Evolutionary conservation across 2,329 filamentous ascomycete species (phyloP).

Genomic region (Exserohilum turcica): DNA sequence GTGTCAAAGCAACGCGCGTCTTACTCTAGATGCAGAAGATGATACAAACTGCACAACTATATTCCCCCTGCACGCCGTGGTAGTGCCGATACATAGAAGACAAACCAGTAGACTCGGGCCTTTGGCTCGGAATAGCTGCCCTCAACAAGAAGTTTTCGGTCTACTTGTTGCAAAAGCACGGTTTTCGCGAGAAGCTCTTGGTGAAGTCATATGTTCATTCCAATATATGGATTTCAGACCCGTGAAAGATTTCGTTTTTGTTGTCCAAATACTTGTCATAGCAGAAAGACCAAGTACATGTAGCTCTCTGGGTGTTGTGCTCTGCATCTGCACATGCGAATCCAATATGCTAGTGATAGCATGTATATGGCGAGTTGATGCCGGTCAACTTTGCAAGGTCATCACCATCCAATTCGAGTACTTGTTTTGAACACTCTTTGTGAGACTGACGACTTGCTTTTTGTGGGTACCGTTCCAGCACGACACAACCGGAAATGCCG

Average conservation of each 20-base stretch:
- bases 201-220: slow-evolving; percentile 6
- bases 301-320: too few species aligned
- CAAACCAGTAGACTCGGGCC: not conserved
- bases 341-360: not conserved
- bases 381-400: not conserved
- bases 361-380: not conserved
- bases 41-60: not conserved
- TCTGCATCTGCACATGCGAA: too few species aligned
- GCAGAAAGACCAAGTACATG: too few species aligned
- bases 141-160: slow-evolving; percentile 38
- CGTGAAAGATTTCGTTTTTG: too few species aligned
- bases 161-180: slow-evolving; percentile 35
- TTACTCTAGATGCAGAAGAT: too few species aligned
- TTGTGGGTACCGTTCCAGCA: slow-evolving; percentile 61
- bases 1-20: too few species aligned
- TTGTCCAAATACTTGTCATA: too few species aligned
- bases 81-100: not conserved
- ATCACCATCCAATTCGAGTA: not conserved
- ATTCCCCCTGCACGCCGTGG: not conserved
- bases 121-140: slow-evolving; percentile 8
- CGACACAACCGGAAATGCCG: slow-evolving; percentile 26
- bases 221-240: too few species aligned
- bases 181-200: slow-evolving; percentile 32
- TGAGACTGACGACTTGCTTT: slow-evolving; percentile 43
- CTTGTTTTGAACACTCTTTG: slow-evolving; percentile 37